Evolutionary conservation across 805 yeast species (phyloP).

Genomic region (Wickerhamiella sergipiensis): DNA sequence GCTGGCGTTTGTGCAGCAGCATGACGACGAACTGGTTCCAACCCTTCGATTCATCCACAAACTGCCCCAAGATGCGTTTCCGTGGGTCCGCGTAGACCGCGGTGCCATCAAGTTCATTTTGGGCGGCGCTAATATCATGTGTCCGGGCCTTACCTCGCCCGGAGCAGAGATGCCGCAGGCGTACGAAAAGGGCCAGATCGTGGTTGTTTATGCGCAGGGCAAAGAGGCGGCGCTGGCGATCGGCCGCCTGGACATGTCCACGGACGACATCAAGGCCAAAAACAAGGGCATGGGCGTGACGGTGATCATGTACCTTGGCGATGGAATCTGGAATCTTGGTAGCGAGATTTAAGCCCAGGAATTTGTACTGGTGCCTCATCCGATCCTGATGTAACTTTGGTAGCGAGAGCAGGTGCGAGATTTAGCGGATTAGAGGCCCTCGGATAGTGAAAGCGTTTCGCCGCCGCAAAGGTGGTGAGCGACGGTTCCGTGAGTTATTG

Average conservation of each 20-base stretch:
- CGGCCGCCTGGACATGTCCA: constrained; percentile 77
- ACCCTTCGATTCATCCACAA: constrained; percentile 34
- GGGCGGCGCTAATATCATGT: constrained; percentile 96
- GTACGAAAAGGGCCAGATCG: constrained; percentile 53
- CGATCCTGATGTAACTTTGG: too few species aligned
- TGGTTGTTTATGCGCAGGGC: constrained; percentile 81
- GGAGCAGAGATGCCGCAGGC: constrained; percentile 77
- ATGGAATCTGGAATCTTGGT: constrained; percentile 40
- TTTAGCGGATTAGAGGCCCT: too few species aligned
- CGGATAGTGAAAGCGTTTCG: not conserved
- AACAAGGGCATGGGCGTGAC: constrained; percentile 89
- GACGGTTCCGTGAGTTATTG: not conserved
- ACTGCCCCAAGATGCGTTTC: constrained; percentile 59
- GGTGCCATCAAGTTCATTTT: constrained; percentile 92
- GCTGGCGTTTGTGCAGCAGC: constrained; percentile 67
- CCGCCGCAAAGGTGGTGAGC: not conserved
- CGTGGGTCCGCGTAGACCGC: constrained; percentile 78
- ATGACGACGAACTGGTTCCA: constrained; percentile 66
- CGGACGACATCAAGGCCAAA: constrained; percentile 68
- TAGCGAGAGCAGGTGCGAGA: too few species aligned
- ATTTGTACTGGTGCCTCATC: too few species aligned
- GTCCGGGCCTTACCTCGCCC: constrained; percentile 78
- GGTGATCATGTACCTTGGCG: constrained; percentile 71
- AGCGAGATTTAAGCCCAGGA: not conserved
- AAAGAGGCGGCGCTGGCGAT: constrained; percentile 82